Percentiles rank a stretch among this genome's conserved stretches.
Evolutionary conservation across 2,329 filamentous ascomycete genomes (phyloP).

Genomic region (Meredithiella fracta): DNA sequence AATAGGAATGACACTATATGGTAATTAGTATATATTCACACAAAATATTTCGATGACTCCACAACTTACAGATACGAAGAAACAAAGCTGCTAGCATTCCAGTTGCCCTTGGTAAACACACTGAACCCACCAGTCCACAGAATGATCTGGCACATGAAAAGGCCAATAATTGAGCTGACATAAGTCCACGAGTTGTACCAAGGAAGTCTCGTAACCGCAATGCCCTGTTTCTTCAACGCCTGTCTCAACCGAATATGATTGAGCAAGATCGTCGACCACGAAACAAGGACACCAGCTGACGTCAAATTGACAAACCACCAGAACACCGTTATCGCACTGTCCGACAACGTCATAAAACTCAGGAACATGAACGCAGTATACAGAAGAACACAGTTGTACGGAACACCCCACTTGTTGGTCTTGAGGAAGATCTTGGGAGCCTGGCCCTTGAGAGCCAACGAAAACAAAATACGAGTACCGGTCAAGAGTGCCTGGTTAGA

Average conservation of each 20-base stretch:
- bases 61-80: conserved; percentile 43
- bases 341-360: conserved; percentile 29
- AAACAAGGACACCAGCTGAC: conserved; percentile 34
- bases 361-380: conserved; percentile 45
- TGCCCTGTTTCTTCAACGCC: conserved; percentile 38
- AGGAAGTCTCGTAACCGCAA: conserved; percentile 33
- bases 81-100: conserved; percentile 40
- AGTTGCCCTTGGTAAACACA: conserved; percentile 43
- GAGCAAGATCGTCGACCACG: conserved; percentile 24
- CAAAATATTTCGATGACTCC: conserved; percentile 4
- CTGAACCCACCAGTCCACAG: conserved; percentile 54
- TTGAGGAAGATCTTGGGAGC: conserved; percentile 25
- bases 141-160: conserved; percentile 46
- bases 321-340: conserved; percentile 40
- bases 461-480: conserved; percentile 34
- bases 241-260: conserved; percentile 42
- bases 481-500: conserved; percentile 49
- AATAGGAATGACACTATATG: conserved; percentile 44
- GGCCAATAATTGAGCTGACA: conserved; percentile 37
- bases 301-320: conserved; percentile 43
- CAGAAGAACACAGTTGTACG: conserved; percentile 26
- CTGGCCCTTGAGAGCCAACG: conserved; percentile 27
- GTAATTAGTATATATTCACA: too few relatives aligned
- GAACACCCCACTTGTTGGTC: conserved; percentile 23
- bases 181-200: conserved; percentile 51